These are phyloP conservation scores for Boletellus dicymbophilus DNA, from an alignment of 1,284 basidiomycete species.

Conservation along the genomic window DNA sequence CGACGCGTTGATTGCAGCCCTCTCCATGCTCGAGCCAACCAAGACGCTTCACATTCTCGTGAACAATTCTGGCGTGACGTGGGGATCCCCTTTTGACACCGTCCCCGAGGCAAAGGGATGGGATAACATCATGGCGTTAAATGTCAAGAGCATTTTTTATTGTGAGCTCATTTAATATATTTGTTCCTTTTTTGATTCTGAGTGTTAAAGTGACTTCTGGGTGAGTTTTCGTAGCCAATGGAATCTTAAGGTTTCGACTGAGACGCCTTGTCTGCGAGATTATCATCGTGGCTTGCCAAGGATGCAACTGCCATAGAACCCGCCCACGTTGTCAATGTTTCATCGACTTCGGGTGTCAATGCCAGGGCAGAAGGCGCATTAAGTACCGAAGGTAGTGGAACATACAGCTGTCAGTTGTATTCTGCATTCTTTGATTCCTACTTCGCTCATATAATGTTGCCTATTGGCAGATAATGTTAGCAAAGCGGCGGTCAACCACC, in stretches of 20 bases:
- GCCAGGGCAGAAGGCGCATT: conserved; percentile 55
- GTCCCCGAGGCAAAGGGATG: conserved; percentile 83
- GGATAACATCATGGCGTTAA: conserved; percentile 80
- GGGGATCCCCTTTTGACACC: conserved; percentile 75
- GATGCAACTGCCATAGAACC: conserved; percentile 69
- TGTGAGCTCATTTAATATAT: conserved; percentile 41
- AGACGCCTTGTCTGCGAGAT: conserved; percentile 4
- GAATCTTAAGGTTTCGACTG: not conserved
- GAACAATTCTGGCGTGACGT: conserved; percentile 81
- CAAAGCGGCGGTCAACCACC: conserved; percentile 84
- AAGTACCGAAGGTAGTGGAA: conserved; percentile 61
- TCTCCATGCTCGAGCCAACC: conserved; percentile 62
- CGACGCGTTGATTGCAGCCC: conserved; percentile 67
- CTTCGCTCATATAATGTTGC: not conserved
- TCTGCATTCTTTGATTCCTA: not conserved
- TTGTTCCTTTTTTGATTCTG: not conserved
- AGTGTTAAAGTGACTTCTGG: conserved; percentile 59
- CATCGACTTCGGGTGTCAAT: conserved; percentile 69
- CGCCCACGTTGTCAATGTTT: conserved; percentile 79
- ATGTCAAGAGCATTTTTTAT: conserved; percentile 83
- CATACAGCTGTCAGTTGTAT: conserved; percentile 73
- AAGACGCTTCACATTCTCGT: conserved; percentile 74
- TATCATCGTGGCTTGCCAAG: conserved; percentile 62
- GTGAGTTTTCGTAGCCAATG: conserved; percentile 35
- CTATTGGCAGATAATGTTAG: conserved; percentile 66